phyloP scores from a whole-genome alignment of 495 filamentous ascomycete species.

The Xylaria telfairii region DNA sequence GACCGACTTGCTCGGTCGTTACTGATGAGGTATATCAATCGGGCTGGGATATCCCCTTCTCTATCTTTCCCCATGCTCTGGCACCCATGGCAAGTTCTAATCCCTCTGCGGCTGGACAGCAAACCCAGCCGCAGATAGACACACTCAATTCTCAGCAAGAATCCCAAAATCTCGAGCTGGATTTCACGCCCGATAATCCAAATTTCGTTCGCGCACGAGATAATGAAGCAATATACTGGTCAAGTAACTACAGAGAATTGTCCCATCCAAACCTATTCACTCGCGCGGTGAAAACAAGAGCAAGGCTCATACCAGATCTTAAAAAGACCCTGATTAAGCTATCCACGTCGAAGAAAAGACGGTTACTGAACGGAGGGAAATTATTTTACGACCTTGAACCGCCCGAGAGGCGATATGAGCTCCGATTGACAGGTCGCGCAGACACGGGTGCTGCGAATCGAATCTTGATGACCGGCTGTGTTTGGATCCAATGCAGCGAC shows the following conservation, averaged over 20 bases:
- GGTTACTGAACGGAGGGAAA: background rate
- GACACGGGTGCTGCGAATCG: background rate
- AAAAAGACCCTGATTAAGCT: background rate
- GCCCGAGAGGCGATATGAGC: background rate
- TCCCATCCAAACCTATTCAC: constrained; percentile 5
- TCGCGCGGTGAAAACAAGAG: constrained; percentile 2
- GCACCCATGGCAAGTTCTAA: background rate
- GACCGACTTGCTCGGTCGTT: background rate
- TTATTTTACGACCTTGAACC: background rate
- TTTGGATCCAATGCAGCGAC: constrained; percentile 9
- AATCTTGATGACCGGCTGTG: background rate
- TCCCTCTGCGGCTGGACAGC: background rate
- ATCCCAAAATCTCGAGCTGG: background rate
- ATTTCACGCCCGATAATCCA: constrained; percentile 1
- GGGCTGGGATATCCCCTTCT: background rate
- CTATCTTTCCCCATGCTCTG: background rate
- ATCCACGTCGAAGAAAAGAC: background rate
- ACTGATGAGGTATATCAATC: background rate
- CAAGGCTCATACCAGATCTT: background rate
- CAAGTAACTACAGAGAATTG: background rate
- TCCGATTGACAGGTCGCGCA: background rate
- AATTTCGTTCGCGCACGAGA: background rate
- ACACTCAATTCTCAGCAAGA: background rate
- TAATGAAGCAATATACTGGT: background rate
- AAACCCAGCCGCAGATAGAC: background rate